Evolutionary conservation across 345 rosid genomes (phyloP).

Genomic region (Abelmoschus esculentus): DNA sequence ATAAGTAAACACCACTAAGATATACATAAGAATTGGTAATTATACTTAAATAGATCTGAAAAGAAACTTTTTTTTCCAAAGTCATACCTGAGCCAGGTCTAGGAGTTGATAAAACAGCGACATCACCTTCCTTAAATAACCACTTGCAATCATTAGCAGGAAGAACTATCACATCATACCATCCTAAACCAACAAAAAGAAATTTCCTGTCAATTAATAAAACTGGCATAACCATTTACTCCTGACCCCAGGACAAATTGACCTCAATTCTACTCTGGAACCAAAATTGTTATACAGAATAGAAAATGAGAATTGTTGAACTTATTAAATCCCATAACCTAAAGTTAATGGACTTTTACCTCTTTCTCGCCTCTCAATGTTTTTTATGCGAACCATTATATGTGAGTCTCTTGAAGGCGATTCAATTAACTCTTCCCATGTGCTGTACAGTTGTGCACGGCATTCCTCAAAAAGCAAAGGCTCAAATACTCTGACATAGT

Average conservation of each 20-base stretch:
- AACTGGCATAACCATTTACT: neutral
- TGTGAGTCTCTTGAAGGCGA: constrained; percentile 51
- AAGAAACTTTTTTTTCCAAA: neutral
- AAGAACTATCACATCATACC: constrained; percentile 86
- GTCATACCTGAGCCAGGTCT: constrained; percentile 70
- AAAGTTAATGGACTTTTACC: constrained; percentile 36
- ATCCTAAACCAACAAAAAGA: constrained; percentile 44
- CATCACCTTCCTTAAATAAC: constrained; percentile 98
- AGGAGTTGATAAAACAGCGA: constrained; percentile 79
- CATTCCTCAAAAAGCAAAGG: constrained; percentile 99
- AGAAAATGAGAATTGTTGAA: neutral
- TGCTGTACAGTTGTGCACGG: constrained; percentile 90
- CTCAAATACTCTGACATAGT: constrained; percentile 89
- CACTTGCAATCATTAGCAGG: constrained; percentile 78
- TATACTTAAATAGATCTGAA: neutral
- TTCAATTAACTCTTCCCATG: constrained; percentile 90
- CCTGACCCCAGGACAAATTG: neutral
- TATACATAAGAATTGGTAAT: neutral
- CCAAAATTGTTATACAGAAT: neutral
- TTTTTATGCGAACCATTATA: constrained; percentile 66
- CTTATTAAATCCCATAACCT: neutral
- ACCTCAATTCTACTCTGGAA: neutral
- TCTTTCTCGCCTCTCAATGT: constrained; percentile 91
- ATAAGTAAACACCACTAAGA: neutral
- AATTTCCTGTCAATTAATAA: constrained; percentile 13